Evolutionary conservation across 768 basidiomycete species (phyloP).

Genomic region (Lactarius vividus): DNA sequence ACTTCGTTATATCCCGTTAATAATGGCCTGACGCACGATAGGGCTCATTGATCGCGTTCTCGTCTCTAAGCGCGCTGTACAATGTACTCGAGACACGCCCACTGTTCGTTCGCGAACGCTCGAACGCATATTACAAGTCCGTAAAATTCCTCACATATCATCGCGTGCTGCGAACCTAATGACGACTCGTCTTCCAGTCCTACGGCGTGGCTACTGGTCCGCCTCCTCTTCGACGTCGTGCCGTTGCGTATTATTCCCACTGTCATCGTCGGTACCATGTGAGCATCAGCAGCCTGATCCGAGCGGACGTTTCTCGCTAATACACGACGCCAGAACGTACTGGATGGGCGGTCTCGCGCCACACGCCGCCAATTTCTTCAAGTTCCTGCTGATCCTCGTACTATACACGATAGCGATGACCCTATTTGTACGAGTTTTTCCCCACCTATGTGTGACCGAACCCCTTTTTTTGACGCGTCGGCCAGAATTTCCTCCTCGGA

Average conservation of each 20-base stretch:
- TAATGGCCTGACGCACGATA: slow-evolving; percentile 30
- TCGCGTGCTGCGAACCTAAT: slow-evolving; percentile 3
- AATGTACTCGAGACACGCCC: slow-evolving; percentile 82
- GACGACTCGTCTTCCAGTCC: slow-evolving; percentile 48
- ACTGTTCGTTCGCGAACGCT: slow-evolving; percentile 87
- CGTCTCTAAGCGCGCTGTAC: slow-evolving; percentile 84
- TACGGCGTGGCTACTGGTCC: slow-evolving; percentile 86
- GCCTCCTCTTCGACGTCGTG: slow-evolving; percentile 84
- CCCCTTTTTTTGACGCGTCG: neutral
- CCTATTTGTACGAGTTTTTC: slow-evolving; percentile 61
- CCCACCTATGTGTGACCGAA: neutral
- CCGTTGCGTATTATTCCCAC: slow-evolving; percentile 89
- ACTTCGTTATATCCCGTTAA: neutral
- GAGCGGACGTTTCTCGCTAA: neutral
- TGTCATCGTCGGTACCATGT: slow-evolving; percentile 83
- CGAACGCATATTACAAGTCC: slow-evolving; percentile 81
- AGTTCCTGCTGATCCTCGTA: slow-evolving; percentile 87
- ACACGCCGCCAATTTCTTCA: slow-evolving; percentile 85
- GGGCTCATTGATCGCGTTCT: slow-evolving; percentile 92
- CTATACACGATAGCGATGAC: slow-evolving; percentile 85
- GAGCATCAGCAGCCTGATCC: slow-evolving; percentile 32
- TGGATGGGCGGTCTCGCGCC: slow-evolving; percentile 92
- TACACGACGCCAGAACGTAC: slow-evolving; percentile 63
- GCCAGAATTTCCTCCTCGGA: slow-evolving; percentile 86
- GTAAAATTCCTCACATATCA: slow-evolving; percentile 15